phyloP scores from a whole-genome alignment of 1,284 basidiomycete species.

The Pseudozyma flocculosa region DNA sequence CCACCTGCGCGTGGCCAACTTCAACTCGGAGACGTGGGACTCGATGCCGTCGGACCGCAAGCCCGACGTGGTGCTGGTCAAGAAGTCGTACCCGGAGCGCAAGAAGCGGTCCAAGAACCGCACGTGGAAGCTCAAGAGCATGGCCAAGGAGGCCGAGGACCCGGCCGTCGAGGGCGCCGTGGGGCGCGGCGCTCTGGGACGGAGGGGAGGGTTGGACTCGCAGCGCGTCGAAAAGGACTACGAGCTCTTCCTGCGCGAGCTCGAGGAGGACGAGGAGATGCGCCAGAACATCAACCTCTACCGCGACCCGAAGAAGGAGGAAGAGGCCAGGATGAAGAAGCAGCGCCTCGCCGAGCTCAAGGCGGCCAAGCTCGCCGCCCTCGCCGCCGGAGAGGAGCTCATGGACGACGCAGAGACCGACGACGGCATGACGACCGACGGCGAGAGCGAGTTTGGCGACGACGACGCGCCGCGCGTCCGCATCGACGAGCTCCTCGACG shows the following conservation, averaged over 20 bases:
- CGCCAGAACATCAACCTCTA: constrained; percentile 86
- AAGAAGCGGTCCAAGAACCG: constrained; percentile 85
- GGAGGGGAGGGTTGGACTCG: constrained; percentile 85
- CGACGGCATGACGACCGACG: constrained; percentile 54
- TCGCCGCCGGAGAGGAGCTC: constrained; percentile 62
- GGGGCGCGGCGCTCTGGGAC: constrained; percentile 80
- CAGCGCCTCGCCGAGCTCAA: constrained; percentile 38
- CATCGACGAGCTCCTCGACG: constrained; percentile 85
- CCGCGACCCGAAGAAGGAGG: constrained; percentile 62
- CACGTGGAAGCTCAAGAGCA: constrained; percentile 85
- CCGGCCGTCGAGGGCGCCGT: constrained; percentile 46
- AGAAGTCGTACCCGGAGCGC: constrained; percentile 92
- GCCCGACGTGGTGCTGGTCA: constrained; percentile 89
- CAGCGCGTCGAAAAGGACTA: constrained; percentile 96
- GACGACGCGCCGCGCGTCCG: constrained; percentile 62
- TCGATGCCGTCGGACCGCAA: constrained; percentile 67
- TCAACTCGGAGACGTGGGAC: constrained; percentile 85
- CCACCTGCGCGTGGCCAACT: constrained; percentile 83
- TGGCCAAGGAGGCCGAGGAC: constrained; percentile 85
- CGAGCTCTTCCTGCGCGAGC: constrained; percentile 88
- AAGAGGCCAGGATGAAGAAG: constrained; percentile 55
- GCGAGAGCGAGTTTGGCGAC: constrained; percentile 75
- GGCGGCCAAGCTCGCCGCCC: constrained; percentile 55
- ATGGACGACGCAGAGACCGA: constrained; percentile 49
- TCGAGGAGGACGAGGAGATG: constrained; percentile 96